phyloP scores from a whole-genome alignment of 495 filamentous ascomycete species.

The Lasiosphaeriaceae sp. region DNA sequence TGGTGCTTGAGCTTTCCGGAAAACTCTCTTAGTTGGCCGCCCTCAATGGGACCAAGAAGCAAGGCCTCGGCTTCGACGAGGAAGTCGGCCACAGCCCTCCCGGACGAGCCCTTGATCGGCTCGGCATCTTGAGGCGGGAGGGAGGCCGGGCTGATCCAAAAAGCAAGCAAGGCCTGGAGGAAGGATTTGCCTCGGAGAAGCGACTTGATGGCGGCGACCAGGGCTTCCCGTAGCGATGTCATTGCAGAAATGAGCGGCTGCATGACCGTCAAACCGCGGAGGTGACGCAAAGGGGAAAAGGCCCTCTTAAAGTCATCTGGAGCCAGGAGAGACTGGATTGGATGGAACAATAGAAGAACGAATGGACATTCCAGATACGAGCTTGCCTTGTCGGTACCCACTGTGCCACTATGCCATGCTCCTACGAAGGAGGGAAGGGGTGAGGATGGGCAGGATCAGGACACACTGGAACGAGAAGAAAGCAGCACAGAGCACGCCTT shows the following conservation, averaged over 20 bases:
- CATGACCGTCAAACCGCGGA: slow-evolving; percentile 35
- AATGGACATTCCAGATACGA: slow-evolving; percentile 5
- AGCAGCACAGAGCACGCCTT: too few relatives aligned
- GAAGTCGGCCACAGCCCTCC: slow-evolving; percentile 20
- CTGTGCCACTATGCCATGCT: slow-evolving; percentile 7
- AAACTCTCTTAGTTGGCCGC: slow-evolving; percentile 34
- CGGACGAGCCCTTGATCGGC: slow-evolving; percentile 1
- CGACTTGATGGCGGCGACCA: slow-evolving; percentile 44
- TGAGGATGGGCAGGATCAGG: slow-evolving; percentile 6
- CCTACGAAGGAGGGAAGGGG: not conserved
- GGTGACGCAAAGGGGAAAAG: slow-evolving; percentile 6
- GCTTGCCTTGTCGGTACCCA: not conserved
- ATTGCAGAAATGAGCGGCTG: slow-evolving; percentile 42
- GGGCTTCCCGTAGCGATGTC: slow-evolving; percentile 40
- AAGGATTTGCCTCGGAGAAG: slow-evolving; percentile 49
- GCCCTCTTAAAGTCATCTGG: slow-evolving; percentile 22
- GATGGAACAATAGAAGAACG: not conserved
- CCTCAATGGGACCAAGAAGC: slow-evolving; percentile 35
- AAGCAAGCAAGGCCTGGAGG: slow-evolving; percentile 46
- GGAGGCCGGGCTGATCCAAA: slow-evolving; percentile 42
- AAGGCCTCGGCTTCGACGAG: slow-evolving; percentile 33
- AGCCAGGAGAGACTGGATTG: not conserved
- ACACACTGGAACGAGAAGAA: not conserved
- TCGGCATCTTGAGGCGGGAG: slow-evolving; percentile 33
- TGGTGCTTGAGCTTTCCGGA: slow-evolving; percentile 43